Conservation (phyloP, 75 land plant genomes). For the Adiantum capillusveneris region DNA sequence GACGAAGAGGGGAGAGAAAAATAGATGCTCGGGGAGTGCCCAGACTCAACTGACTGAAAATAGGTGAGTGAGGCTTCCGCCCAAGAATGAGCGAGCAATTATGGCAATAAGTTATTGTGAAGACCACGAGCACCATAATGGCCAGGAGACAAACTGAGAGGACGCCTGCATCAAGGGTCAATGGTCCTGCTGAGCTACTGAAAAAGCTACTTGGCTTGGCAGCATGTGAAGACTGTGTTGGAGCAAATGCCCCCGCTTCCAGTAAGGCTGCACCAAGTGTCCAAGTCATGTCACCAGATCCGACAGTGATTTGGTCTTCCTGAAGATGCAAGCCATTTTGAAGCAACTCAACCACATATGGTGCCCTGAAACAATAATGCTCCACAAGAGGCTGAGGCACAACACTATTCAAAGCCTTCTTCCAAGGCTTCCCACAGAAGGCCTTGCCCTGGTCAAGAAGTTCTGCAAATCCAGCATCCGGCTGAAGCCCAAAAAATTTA, state of each 20-base stretch:
- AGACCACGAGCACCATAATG: conserved; percentile 38
- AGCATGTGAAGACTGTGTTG: conserved; percentile 15
- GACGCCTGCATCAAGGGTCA: conserved; percentile 23
- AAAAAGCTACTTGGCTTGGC: conserved; percentile 6
- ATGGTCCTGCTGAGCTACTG: conserved; percentile 12
- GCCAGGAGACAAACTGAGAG: conserved; percentile 30
- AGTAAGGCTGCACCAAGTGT: conserved; percentile 88
- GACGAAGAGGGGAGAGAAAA: conserved; percentile 3
- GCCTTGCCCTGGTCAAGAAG: conserved; percentile 60
- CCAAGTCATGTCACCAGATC: conserved; percentile 98
- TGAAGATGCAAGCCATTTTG: conserved; percentile 82
- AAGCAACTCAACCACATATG: conserved; percentile 68
- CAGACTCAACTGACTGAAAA: conserved; percentile 41
- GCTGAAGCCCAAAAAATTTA: conserved; percentile 76
- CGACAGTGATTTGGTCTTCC: conserved; percentile 60
- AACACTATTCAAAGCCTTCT: conserved; percentile 71
- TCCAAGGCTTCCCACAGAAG: conserved; percentile 82
- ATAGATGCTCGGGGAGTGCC: conserved; percentile 1
- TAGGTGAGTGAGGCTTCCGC: conserved; percentile 49
- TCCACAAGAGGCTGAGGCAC: conserved; percentile 84
- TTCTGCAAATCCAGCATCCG: conserved; percentile 58
- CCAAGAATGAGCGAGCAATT: conserved; percentile 39
- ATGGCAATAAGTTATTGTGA: conserved; percentile 35
- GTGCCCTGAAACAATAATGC: conserved; percentile 95
- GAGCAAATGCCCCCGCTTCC: conserved; percentile 64